Evolutionary conservation across 352 stramenopile genomes (phyloP).

Genomic region (Globisporangium echinulatum): DNA sequence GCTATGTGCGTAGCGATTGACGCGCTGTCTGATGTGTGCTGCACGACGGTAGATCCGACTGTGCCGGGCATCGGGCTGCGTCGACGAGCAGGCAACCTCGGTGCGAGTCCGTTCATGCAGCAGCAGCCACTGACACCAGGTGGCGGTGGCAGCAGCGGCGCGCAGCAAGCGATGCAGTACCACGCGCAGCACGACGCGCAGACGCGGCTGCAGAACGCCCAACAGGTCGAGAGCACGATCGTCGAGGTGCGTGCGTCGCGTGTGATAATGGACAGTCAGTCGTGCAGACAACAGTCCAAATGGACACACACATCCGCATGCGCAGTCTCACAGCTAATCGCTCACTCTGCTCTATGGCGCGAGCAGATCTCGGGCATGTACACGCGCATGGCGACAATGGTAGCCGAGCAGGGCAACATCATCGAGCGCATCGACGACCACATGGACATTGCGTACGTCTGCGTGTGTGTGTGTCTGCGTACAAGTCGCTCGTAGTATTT

Average conservation of each 20-base stretch:
- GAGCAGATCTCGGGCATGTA: conserved; percentile 81
- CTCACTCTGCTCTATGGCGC: neutral
- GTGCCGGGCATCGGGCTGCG: conserved; percentile 34
- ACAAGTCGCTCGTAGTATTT: no score
- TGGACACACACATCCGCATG: no score
- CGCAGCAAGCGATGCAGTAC: conserved; percentile 58
- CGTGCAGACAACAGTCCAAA: no score
- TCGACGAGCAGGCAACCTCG: conserved; percentile 51
- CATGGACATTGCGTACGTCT: conserved; percentile 80
- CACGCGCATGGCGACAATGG: conserved; percentile 79
- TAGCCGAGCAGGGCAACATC: conserved; percentile 73
- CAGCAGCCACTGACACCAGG: conserved; percentile 32
- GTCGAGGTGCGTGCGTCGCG: conserved; percentile 44
- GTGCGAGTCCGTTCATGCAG: conserved; percentile 71
- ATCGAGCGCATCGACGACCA: conserved; percentile 82
- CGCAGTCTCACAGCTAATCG: neutral
- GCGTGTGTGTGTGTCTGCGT: neutral
- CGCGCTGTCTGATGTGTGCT: no score
- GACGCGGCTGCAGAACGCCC: conserved; percentile 64
- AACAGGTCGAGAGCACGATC: conserved; percentile 79
- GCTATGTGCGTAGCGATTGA: no score
- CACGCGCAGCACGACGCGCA: conserved; percentile 63
- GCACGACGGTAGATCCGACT: neutral
- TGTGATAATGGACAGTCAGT: neutral
- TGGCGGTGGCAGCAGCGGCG: conserved; percentile 18